Base-by-base conservation (phyloP, 2,329 filamentous ascomycete species). In the Trichothecium roseum region DNA sequence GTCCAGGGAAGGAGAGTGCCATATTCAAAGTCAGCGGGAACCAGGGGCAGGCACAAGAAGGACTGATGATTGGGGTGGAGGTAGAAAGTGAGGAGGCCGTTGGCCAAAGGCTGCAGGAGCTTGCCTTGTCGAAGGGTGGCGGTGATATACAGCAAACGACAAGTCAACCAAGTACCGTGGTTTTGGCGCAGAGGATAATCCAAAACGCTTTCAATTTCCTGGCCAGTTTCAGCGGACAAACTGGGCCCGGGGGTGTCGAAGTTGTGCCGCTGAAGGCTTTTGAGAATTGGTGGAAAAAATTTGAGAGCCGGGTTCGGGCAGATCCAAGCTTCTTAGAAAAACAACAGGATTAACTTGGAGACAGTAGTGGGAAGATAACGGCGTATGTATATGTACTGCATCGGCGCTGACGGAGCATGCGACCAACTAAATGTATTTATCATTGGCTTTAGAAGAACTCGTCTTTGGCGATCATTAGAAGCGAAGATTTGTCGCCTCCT, bases 171-270 rank as follows among this genome's bases (percentile, higher is more conserved):
- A 68, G 73, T n/a, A 91, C 86, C 1, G 77, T 84, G 44, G 64
- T 86, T 3, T 68, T 98, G 17, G 91, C 91, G 20, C 87, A 96
- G 60, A 70, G 85, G 43, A 95, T 98, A 48, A 96, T 98, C 49
- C 82, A 85, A 49, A 94, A 95, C 57, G 91, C 89, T 12, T 98
- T 96, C 59, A 95, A 98, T 60, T 96, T 94, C 56, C 66, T 98
- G 38, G 78, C 89, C 4, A 83, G 86, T 49, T 96, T 94, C 65
- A 84, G 81, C 40, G 75, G 77, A 27, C 70, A 72, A 38, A 66
- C 67, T 2, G 69, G 68, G 3, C 62, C 64, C 18, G 70, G 66
- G 2, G 82, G 82, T 0, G 74, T 82, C 31, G 89, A 96, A 55
- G 82, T 93, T 10, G 84, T 98, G 17, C 88, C 91, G n/a, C 61